Evolutionary conservation across 768 basidiomycete species (phyloP), one percentile per base, ranked within the genome.

Genomic region (Podaxis sp.): DNA sequence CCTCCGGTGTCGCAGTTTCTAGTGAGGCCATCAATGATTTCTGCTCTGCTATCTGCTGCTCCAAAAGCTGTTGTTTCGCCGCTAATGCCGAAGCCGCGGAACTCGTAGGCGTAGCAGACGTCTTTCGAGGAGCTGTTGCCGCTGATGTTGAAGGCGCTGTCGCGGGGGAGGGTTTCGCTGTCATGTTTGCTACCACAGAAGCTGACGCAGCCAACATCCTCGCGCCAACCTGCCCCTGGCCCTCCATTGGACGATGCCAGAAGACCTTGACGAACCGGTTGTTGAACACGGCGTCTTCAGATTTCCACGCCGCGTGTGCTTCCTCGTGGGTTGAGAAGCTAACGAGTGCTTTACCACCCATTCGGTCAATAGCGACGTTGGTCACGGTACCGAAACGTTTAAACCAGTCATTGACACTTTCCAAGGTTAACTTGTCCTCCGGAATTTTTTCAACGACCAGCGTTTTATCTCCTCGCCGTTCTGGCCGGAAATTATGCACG

Each of bases 401-500:
- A 79, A 99, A 98, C 88, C 94, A 95, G 19, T 80, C 84, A 68
- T 90, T 92, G 59, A 99, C 88, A 4, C 85, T 78, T 56, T 88
- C 89, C 13, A 94, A 83, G 13, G 84, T 84, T 44, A 96, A 82
- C 66, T 90, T 88, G 65, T 93, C 89, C 55, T 88, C 84, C 0
- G 96, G 96, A 61, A 98, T 96, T 77, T 95, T 95, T 75, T 97
- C 94, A 39, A 99, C 90, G 13, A 97, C 93, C 22, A 99, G 81
- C 0, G 92, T 94, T 75, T 88, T 91, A 73, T 88, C 87, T 64
- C 83, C 84, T 62, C 87, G 80, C 65, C 84, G 83, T 65, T 87
- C 86, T 28, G 85, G 85, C 9, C 85, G 85, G 78, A 89, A 89
- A 61, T 79, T 84, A 63, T 85, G 85, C 6, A 81, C 84, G 33